Conservation (phyloP, 2,329 filamentous ascomycete species). For the Ceratocystis lukuohia region DNA sequence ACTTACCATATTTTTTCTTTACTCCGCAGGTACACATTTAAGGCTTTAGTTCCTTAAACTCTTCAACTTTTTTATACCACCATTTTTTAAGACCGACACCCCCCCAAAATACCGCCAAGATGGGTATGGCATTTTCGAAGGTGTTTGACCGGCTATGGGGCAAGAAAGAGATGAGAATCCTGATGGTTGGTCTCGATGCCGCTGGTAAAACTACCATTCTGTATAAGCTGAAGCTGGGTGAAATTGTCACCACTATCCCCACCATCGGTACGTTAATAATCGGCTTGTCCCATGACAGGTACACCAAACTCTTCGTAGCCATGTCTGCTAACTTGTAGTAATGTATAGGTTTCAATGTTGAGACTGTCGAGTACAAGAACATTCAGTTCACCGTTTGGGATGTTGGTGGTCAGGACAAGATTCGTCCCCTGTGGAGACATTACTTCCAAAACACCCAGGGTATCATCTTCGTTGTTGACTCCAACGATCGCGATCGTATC, state of each 20-base stretch:
- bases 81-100: conserved; percentile 21
- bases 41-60: conserved; percentile 16
- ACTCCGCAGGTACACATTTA: conserved; percentile 8
- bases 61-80: conserved; percentile 15
- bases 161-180: conserved; percentile 99
- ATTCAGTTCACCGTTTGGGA: conserved; percentile 99
- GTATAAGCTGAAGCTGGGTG: conserved; percentile 99
- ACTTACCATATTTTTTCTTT: background rate
- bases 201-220: conserved; percentile 99
- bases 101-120: conserved; percentile 31
- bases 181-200: conserved; percentile 99
- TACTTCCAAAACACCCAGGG: conserved; percentile 99
- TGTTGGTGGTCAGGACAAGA: conserved; percentile 99
- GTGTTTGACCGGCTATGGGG: conserved; percentile 92
- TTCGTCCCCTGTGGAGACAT: conserved; percentile 96
- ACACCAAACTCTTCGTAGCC: background rate
- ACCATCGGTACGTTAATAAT: conserved; percentile 63
- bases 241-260: conserved; percentile 97
- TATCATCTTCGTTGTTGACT: conserved; percentile 99
- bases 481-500: conserved; percentile 96
- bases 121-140: conserved; percentile 98
- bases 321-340: background rate
- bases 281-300: background rate
- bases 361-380: conserved; percentile 99
- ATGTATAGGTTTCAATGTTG: conserved; percentile 83